Evolutionary conservation across 495 filamentous ascomycete genomes (phyloP), one percentile per base, ranked within the genome.

Genomic region (Talaromyces trachyspermus): DNA sequence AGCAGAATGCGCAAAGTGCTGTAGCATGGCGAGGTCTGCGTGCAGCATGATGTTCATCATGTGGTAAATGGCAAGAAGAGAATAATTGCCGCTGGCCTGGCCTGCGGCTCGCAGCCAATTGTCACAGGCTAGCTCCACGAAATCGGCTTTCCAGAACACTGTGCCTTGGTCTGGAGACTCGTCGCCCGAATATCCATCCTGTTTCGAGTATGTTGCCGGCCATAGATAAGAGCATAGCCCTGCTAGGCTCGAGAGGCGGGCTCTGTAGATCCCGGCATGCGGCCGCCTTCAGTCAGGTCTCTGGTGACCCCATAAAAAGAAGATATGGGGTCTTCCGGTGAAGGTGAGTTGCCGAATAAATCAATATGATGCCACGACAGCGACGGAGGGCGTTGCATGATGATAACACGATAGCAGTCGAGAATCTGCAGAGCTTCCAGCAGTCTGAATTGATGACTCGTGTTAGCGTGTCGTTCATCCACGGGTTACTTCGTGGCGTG

Each of bases 351-450:
- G 8, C n/a, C 33, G 14, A 37, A 37, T 37, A 37, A 37, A 12
- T 3, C 33, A 37, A 37, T 15, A 9, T 37, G 33, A 37, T 37
- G 33, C 33, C 33, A 37, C 14, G 33, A 37, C 9, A 37, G 33
- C 33, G 33, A 37, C 19, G 33, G 33, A 1, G 33, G 33, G 7
- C 33, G 33, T 37, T 37, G 33, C 33, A 37, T 37, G 9, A 37
- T 37, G 33, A 37, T 37, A 37, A 37, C 33, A n/a, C 33, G 33
- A 15, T 37, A 37, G 33, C 33, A 37, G 14, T 37, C 33, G 9
- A 37, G 14, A 15, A 37, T 37, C 6, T 37, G 33, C 19, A 37
- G 33, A 37, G 33, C 19, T 37, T 37, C 33, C 6, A 37, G 14
- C 2, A 37, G 33, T 37, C 33, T 37, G 6, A 37, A 3, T 9